These are phyloP conservation scores for Claviceps quebecensis DNA, from an alignment of 2,329 filamentous ascomycete genomes.

Conservation along the genomic window DNA sequence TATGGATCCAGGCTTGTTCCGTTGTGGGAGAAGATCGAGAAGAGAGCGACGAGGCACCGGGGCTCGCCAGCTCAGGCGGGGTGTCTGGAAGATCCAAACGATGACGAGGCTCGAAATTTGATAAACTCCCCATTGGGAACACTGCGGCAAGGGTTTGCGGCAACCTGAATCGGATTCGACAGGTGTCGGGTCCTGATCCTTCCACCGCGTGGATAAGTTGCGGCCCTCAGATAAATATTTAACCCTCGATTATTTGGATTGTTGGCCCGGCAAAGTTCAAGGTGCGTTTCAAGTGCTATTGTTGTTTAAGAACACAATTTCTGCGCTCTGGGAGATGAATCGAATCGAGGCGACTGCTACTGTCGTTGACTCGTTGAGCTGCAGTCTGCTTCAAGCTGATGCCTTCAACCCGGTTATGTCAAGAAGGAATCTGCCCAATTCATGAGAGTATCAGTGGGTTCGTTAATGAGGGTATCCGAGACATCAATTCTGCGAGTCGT, in stretches of 20 bases:
- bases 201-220: not conserved
- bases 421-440: no score
- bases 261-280: not conserved
- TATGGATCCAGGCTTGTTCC: conserved; percentile 31
- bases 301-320: not conserved
- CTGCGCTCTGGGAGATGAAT: no score
- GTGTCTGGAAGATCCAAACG: conserved; percentile 38
- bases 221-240: not conserved
- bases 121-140: conserved; percentile 42
- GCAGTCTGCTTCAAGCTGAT: not conserved
- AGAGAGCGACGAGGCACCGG: conserved; percentile 33
- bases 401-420: not conserved
- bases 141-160: conserved; percentile 2
- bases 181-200: not conserved
- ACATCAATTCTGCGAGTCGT: not conserved
- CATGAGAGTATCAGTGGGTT: not conserved
- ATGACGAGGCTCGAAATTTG: conserved; percentile 34
- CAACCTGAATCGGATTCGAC: not conserved
- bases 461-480: not conserved
- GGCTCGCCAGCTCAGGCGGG: conserved; percentile 40
- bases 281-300: not conserved
- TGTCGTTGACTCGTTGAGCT: not conserved
- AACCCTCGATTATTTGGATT: not conserved
- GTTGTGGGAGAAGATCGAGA: conserved; percentile 28
- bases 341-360: not conserved